Percentiles rank a stretch among this genome's conserved stretches.
Conservation (phyloP, 1,284 basidiomycete species). For the Tylopilus orsonianus region DNA sequence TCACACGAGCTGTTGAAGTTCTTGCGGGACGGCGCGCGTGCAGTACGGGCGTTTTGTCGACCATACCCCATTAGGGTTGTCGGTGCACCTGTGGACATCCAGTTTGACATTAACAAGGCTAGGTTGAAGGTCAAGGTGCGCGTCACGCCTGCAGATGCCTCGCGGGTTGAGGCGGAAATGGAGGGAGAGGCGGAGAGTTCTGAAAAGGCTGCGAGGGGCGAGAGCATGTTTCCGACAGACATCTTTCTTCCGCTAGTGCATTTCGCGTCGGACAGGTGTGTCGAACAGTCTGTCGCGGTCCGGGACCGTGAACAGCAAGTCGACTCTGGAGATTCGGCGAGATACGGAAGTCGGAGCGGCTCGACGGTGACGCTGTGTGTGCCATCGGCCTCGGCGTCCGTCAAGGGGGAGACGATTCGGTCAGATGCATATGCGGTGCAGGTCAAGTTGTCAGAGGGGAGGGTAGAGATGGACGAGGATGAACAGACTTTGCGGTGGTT, state of each 20-base stretch:
- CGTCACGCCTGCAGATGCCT: constrained; percentile 56
- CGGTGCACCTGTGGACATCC: constrained; percentile 63
- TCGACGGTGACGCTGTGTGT: constrained; percentile 31
- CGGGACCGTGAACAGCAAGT: not conserved
- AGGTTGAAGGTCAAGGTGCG: constrained; percentile 65
- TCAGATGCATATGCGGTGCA: constrained; percentile 40
- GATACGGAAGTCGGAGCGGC: not conserved
- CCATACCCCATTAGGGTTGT: constrained; percentile 79
- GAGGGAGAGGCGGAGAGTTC: constrained; percentile 11
- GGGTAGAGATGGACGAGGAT: constrained; percentile 53
- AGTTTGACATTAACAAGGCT: constrained; percentile 77
- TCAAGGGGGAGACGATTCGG: constrained; percentile 12
- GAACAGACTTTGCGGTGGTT: constrained; percentile 84
- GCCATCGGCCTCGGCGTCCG: constrained; percentile 1
- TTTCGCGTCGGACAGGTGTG: constrained; percentile 58
- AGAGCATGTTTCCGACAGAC: constrained; percentile 62
- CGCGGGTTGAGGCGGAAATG: constrained; percentile 1
- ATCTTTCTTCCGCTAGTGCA: constrained; percentile 90
- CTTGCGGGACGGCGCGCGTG: constrained; percentile 79
- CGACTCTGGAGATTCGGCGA: constrained; percentile 8
- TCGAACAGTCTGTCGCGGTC: constrained; percentile 23
- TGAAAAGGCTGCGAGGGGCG: constrained; percentile 8
- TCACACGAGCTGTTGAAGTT: constrained; percentile 61
- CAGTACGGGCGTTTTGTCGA: constrained; percentile 77
- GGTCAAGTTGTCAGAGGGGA: constrained; percentile 64